Conservation (phyloP, 352 stramenopile genomes). For the Aphanomyces astaci region DNA sequence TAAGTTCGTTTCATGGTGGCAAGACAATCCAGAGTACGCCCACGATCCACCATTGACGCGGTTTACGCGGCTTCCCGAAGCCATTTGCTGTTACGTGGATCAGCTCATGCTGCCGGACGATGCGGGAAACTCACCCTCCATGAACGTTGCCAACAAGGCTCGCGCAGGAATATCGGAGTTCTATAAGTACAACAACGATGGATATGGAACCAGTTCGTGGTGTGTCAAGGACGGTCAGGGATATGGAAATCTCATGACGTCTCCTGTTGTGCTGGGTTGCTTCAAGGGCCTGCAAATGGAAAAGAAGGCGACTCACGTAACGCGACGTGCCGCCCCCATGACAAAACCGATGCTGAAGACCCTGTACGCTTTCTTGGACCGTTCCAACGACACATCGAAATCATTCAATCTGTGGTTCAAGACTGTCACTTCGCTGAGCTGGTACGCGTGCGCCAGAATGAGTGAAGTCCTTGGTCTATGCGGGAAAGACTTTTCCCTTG, state of each 20-base stretch:
- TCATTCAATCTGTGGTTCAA: slow-evolving; percentile 3
- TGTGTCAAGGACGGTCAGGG: slow-evolving; percentile 4
- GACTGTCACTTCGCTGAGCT: neutral
- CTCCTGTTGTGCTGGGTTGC: no score
- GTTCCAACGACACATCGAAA: neutral
- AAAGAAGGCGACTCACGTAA: no score
- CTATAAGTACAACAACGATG: neutral
- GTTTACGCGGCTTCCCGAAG: neutral
- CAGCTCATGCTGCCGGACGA: neutral
- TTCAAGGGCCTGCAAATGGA: no score
- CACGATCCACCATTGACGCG: no score
- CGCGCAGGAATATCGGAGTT: slow-evolving; percentile 3
- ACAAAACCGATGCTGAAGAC: slow-evolving; percentile 5
- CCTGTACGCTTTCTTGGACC: neutral
- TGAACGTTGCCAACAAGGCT: slow-evolving; percentile 10
- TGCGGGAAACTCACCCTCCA: no score
- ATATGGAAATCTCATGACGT: neutral
- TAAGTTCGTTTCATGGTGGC: neutral
- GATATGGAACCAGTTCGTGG: neutral
- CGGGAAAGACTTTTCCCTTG: no score
- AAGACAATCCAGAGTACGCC: neutral
- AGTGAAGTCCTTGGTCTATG: neutral
- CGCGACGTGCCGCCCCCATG: slow-evolving; percentile 10
- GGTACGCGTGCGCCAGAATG: slow-evolving; percentile 6
- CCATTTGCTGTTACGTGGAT: neutral